Base-by-base conservation (phyloP, 176 grass and related monocot genomes). In the Carex myosuroides region DNA sequence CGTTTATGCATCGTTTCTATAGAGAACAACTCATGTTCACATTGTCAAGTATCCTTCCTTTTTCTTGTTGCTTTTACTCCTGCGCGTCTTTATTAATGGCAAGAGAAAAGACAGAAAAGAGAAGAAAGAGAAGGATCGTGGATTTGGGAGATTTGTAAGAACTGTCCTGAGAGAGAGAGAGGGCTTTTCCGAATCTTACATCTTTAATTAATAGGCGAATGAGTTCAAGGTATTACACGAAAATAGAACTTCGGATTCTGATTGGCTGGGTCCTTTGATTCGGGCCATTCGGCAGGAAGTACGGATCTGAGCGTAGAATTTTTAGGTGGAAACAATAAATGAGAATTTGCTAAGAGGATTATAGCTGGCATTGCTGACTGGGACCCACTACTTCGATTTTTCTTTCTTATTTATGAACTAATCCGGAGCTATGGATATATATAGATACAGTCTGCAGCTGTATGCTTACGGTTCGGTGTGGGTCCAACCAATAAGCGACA, bases 341-440 rank as follows among this genome's bases (percentile, higher is more conserved):
- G 46, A 13, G 67, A 32, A 56, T 57, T 70, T 84, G 24, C 57
- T 78, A 70, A 80, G 87, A 85, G 87, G 87, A 73, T 84, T 88
- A 81, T 88, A 88, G 87, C 87, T 88, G 87, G 82, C 87, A 86
- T 58, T 69, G 72, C 46, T 46, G 24, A 84, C 37, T 52, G 73
- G 87, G 87, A 29, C 87, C 87, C 87, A 81, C 87, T n/a, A n/a
- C 3, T 60, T 63, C 12, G 46, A 55, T 85, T 55, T 62, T 79
- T 65, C 60, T 78, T 61, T 85, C 56, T 79, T 64, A 58, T 71
- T 60, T 84, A 58, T 84, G 18, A 60, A 61, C 70, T 64, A 75
- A 83, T 68, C 80, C 80, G 42, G 42, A 83, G 80, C 61, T 65
- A 5, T 35, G 26, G 29, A 58, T 80, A 32, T n/a, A 33, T 61